Evolutionary conservation across 176 grass and related monocot species (phyloP), one percentile per base, ranked within the genome.

Genomic region (Puccinellia tenuiflora): DNA sequence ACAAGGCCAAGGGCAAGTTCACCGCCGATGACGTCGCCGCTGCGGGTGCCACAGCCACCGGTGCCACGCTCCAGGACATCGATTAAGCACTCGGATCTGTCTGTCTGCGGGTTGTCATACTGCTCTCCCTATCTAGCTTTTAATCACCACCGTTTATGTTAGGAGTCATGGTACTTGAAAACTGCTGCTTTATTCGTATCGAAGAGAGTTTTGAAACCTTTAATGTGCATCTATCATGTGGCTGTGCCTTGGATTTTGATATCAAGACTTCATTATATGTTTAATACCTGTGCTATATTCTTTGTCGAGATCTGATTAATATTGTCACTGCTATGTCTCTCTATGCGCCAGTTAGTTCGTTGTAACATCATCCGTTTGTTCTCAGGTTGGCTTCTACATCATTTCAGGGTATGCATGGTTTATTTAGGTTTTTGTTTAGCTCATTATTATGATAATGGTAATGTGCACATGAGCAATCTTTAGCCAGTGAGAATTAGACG

Each of bases 1-100:
- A 98, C 85, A 98, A 98, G 92, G 90, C 90, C 53, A 98, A 98
- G 84, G 95, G 92, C 45, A 98, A 98, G 79, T 98, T 98, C 79
- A 90, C 95, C 1, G 92, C 88, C 10, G 95, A 93, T 25, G 95
- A 98, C 54, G 95, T 98, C 74, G 92, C 92, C 48, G 88, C 88
- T 4, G 90, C 67, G 0, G 81, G 68, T 0, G 82, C 82, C 70
- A 35, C 75, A 11, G 68, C 87, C 30, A 79, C 87, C 28, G 87
- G 90, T 3, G 88, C 95, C n/a, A 93, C 95, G 5, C 90, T 98
- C 51, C 95, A 98, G 90, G 95, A 98, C 71, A 85, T 98, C 55
- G 95, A 98, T 62, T 98, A 84, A 86, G 68, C 15, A 17, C 3
- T 1, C 17, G 24, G 82, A 85, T 85, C 51, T 56, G 1, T 11